Evolutionary conservation across 345 rosid species (phyloP), one percentile per base, ranked within the genome.

Genomic region (Chamaenerion angustifolium): DNA sequence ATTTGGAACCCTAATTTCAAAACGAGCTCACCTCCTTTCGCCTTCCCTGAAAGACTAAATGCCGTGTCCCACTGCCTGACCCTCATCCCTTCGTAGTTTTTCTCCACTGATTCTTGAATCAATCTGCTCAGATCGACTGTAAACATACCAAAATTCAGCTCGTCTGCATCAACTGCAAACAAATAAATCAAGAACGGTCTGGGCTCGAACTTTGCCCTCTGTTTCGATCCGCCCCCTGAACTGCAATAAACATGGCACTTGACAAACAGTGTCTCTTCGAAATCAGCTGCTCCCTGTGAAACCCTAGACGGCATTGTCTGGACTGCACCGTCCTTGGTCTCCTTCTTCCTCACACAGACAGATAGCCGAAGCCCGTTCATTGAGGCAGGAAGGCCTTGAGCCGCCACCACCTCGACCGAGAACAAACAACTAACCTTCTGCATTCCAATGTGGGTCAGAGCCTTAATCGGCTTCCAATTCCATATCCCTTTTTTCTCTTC

Each of bases 311-410:
- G 98, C 96, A 90, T 86, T 0, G 98, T 86, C 51, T 80, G 80
- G 13, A 90, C 96, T 0, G 89, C 88, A 0, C 96, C 83, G 0
- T 86, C 95, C 57, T 77, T 86, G 0, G 79, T 72, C 53, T 90
- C 96, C 53, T 86, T 83, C 81, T 83, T 90, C 56, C 93, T 61
- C 10, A 86, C 85, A 45, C 85, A 82, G 50, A 86, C 93, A 0
- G 89, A 89, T 16, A 90, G 88, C 4, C 98, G 81, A 40, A 90
- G 76, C 2, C 98, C 98, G 41, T 83, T 90, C 96, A 90, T 90
- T 4, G 98, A 81, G 17, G 87, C 73, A 0, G 96, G 87, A 27
- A 90, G 78, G 47, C 89, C 89, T 51, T 83, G 98, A 1, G 77
- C 83, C 13, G 87, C 67, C 11, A 81, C 89, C 5, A 90, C 82